Conservation (phyloP, 1,139 yeast species). For the Blastobotrys buckinghamii region DNA sequence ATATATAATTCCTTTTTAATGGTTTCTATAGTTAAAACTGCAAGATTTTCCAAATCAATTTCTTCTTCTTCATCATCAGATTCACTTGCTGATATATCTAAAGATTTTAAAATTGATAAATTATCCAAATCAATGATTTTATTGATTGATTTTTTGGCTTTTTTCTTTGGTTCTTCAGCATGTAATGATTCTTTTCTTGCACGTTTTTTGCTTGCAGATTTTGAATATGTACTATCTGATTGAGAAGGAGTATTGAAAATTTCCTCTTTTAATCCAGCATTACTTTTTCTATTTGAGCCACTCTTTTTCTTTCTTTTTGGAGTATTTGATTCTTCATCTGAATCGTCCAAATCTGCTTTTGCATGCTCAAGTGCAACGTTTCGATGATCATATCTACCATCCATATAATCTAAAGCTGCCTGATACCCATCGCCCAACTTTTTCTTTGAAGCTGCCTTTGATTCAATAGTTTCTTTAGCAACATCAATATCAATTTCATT, state of each 20-base stretch:
- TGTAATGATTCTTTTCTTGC: neutral
- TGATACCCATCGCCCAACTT: neutral
- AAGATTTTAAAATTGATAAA: neutral
- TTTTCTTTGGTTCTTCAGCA: neutral
- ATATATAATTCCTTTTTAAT: neutral
- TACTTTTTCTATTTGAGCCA: neutral
- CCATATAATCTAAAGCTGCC: neutral
- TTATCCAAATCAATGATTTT: neutral
- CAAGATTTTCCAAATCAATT: constrained; percentile 4
- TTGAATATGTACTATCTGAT: neutral
- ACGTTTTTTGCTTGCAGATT: neutral
- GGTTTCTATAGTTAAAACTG: neutral
- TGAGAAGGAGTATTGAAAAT: neutral
- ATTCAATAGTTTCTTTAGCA: neutral
- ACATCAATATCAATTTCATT: neutral
- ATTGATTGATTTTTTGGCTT: neutral
- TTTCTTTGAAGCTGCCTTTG: neutral
- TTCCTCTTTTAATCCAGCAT: neutral
- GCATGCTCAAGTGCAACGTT: neutral
- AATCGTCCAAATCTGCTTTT: neutral
- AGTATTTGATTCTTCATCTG: neutral
- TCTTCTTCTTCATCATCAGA: neutral
- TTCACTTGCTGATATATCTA: neutral
- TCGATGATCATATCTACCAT: neutral
- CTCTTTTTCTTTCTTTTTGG: neutral